These are phyloP conservation scores for Magnusiomyces sp. DNA, from an alignment of 1,139 yeast genomes.

Conservation along the genomic window DNA sequence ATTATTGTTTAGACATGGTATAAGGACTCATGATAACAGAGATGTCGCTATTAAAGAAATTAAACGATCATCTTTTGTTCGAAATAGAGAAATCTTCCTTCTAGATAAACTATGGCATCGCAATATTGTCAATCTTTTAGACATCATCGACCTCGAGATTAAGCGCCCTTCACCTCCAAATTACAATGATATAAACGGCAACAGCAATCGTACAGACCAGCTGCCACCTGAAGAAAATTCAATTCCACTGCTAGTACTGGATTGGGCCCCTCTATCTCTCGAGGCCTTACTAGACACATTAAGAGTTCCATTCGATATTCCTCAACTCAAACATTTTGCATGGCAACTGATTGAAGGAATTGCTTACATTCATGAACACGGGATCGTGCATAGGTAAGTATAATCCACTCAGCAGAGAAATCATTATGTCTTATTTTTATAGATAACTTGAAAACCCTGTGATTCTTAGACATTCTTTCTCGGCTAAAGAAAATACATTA, in stretches of 20 bases:
- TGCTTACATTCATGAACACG: constrained; percentile 86
- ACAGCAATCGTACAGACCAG: background rate
- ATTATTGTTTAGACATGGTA: constrained; percentile 4
- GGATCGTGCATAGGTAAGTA: constrained; percentile 59
- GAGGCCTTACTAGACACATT: constrained; percentile 8
- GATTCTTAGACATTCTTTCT: too few relatives aligned
- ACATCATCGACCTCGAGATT: constrained; percentile 3
- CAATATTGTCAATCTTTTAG: constrained; percentile 11
- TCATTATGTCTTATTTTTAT: too few relatives aligned
- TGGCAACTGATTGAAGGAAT: constrained; percentile 85
- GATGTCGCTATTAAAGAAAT: constrained; percentile 13
- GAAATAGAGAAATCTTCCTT: constrained; percentile 7
- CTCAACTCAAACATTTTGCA: constrained; percentile 66
- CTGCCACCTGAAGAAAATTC: background rate
- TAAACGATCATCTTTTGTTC: constrained; percentile 6
- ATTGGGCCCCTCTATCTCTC: constrained; percentile 12
- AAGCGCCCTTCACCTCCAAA: background rate
- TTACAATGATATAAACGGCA: background rate
- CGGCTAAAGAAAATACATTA: too few relatives aligned
- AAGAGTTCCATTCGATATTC: constrained; percentile 6
- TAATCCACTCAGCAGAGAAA: too few relatives aligned
- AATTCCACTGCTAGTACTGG: constrained; percentile 10
- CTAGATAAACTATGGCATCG: constrained; percentile 9
- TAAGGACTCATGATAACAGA: constrained; percentile 1
- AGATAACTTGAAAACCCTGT: too few relatives aligned